Base-by-base conservation (phyloP, 768 basidiomycete species). In the Termitomyces eurrhizus region DNA sequence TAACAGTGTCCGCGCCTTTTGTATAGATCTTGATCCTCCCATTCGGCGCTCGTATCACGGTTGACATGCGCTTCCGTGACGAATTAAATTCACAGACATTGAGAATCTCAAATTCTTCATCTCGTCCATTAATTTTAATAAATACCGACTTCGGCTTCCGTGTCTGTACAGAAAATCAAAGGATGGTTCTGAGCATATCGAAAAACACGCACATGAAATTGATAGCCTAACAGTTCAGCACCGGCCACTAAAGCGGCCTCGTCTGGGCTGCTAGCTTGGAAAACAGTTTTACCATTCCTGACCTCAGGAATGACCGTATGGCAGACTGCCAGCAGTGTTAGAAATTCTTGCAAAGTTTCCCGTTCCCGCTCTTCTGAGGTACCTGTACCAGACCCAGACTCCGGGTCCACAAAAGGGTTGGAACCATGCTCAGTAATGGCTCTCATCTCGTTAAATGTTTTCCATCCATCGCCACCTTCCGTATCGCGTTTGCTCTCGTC, bases 61-160 rank as follows among this genome's bases (percentile, higher is more conserved):
- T 96, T 32, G 97, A 98, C 97, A 99, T 98, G 60, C 97, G 85
- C 70, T 99, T 98, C 54, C 97, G 84, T 4, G 94, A 93, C 26
- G 94, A 97, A 71, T 98, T 98, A 82, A 99, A 99, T 75, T 98
- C 97, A 83, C 95, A 97, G 48, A 99, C 90, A 69, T 98, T 98
- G 61, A 99, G 74, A 59, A 98, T 85, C 69, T 98, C 86, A 70
- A 87, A 98, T 70, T 98, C 94, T 58, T 84, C 82, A 0, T 80
- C 75, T 57, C 78, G 73, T 21, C 93, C 94, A 53, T 83, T 78
- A 59, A 95, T 79, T 44, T 90, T 88, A 56, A 98, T 86, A 69
- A 93, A 98, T 7, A 95, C 92, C 0, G 96, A 97, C 70, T 89
- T 94, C 5, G 97, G 97, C 73, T 99, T 99, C 44, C 97, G 89